These are phyloP conservation scores for Dactylorhiza incarnata DNA, from an alignment of 106 monocot genomes.

Conservation along the genomic window DNA sequence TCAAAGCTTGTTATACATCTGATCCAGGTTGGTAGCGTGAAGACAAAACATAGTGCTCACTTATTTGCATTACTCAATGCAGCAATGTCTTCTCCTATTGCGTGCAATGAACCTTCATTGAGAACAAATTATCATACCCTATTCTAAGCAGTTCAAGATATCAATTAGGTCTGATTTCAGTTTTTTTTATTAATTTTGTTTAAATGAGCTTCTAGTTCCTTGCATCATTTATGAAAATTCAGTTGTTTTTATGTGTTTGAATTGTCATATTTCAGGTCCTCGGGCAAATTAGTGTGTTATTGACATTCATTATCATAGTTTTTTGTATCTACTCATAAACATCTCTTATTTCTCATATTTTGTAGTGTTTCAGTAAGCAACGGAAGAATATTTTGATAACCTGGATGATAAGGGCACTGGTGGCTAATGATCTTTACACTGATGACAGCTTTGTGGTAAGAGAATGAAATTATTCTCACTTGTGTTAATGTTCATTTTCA, in stretches of 20 bases:
- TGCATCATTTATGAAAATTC: not conserved
- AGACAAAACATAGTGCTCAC: constrained; percentile 51
- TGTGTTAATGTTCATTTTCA: not conserved
- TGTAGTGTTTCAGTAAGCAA: constrained; percentile 61
- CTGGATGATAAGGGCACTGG: constrained; percentile 72
- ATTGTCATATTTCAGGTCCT: not conserved
- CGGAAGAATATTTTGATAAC: constrained; percentile 67
- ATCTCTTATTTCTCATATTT: not conserved
- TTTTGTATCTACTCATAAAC: not conserved
- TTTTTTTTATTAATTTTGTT: not conserved
- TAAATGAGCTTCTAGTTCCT: not conserved
- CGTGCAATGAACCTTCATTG: constrained; percentile 51
- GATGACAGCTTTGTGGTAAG: constrained; percentile 98
- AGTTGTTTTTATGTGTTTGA: not conserved
- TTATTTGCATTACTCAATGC: constrained; percentile 73
- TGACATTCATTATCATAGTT: not conserved
- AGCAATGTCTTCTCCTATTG: constrained; percentile 63
- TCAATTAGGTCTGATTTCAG: constrained; percentile 47
- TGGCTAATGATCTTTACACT: constrained; percentile 88
- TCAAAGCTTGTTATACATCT: constrained; percentile 84
- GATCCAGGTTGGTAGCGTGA: constrained; percentile 80
- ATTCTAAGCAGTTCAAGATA: constrained; percentile 62
- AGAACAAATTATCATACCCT: constrained; percentile 72
- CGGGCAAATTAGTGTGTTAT: not conserved
- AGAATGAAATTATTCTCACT: not conserved